Base-by-base conservation (phyloP, 345 rosid species). In the Punica granatum region DNA sequence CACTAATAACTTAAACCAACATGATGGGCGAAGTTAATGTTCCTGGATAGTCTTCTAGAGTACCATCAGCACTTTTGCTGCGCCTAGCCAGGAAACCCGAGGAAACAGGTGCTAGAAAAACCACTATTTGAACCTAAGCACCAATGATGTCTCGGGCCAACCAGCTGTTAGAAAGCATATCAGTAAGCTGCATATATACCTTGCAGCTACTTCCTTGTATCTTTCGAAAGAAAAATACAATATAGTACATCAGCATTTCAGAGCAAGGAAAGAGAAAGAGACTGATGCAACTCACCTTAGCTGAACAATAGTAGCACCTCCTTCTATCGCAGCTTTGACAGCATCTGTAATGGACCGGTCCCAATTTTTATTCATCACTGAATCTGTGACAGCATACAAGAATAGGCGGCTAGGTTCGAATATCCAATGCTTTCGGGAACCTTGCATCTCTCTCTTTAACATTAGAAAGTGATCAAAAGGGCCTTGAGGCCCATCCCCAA, bases 271-370 rank as follows among this genome's bases (percentile, higher is more conserved):
- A 64, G 68, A 3, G 36, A 18, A 18, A 28, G 26, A 60, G 37
- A 31, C 16, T n/a, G 31, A 32, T 14, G 72, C 36, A 63, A 72
- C 81, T 56, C 59, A 94, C 97, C 97, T 89, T 63, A 94, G 72
- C 71, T 94, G 99, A 69, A 94, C 65, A 75, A 89, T 86, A 64
- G 98, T 91, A 36, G 95, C 95, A 32, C 98, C 99, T 75, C 99
- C 96, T 71, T 85, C 85, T 69, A 91, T 78, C 67, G 96, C 92
- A 61, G 80, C 87, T 83, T 80, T 81, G 65, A 91, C 88, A 35
- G 92, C 88, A 68, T 82, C 83, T 21, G 67, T 72, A 73, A 79
- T 82, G 67, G 95, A 71, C 16, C 87, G 85, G 44, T 82, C 90
- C 97, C 97, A 94, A 74, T 72, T 91, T 75, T 69, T 74, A 76